A percentile compares a stretch with the other conserved stretches of the same genome.
phyloP scores from a whole-genome alignment of 208 protist genomes.

The Trypanosomatidae sp. region DNA sequence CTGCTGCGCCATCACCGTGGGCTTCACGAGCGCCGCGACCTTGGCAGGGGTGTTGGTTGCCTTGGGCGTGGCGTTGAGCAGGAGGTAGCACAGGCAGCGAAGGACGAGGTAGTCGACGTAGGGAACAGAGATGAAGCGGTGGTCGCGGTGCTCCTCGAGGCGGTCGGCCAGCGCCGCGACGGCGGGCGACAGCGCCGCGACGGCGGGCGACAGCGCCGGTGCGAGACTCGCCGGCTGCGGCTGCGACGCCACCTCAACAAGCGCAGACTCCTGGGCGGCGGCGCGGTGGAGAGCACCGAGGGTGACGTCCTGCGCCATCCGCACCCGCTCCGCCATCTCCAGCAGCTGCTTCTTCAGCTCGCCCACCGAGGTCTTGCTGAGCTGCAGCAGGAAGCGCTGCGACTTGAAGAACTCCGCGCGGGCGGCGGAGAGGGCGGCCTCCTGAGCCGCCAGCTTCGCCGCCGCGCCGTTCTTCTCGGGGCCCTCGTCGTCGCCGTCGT shows the following conservation, averaged over 20 bases:
- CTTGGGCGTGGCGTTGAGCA: conserved; percentile 72
- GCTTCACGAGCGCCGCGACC: conserved; percentile 83
- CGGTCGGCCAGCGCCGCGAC: conserved; percentile 34
- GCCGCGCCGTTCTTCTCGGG: neutral
- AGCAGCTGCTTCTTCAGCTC: conserved; percentile 53
- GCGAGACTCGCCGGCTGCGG: neutral
- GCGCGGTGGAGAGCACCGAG: conserved; percentile 19
- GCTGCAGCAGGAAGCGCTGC: conserved; percentile 70
- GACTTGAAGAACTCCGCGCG: conserved; percentile 60
- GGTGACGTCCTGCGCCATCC: conserved; percentile 41
- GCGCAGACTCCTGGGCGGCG: conserved; percentile 30
- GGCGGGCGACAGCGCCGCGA: no score
- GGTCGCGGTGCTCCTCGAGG: conserved; percentile 37
- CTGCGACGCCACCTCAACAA: conserved; percentile 10
- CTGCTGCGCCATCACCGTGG: conserved; percentile 63
- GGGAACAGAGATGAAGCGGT: conserved; percentile 47
- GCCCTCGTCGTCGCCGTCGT: conserved; percentile 20
- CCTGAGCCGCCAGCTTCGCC: conserved; percentile 32
- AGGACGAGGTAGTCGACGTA: conserved; percentile 67
- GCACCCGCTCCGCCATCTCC: conserved; percentile 50
- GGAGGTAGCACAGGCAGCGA: conserved; percentile 75
- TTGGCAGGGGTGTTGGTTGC: conserved; percentile 60
- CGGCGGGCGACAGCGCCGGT: conserved; percentile 33
- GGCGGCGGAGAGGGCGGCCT: conserved; percentile 40
- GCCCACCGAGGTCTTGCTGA: conserved; percentile 64